Percentiles rank a stretch among this genome's conserved stretches.
Evolutionary conservation across 2,329 filamentous ascomycete genomes (phyloP).

Genomic region (Dichotomopilus funicola): DNA sequence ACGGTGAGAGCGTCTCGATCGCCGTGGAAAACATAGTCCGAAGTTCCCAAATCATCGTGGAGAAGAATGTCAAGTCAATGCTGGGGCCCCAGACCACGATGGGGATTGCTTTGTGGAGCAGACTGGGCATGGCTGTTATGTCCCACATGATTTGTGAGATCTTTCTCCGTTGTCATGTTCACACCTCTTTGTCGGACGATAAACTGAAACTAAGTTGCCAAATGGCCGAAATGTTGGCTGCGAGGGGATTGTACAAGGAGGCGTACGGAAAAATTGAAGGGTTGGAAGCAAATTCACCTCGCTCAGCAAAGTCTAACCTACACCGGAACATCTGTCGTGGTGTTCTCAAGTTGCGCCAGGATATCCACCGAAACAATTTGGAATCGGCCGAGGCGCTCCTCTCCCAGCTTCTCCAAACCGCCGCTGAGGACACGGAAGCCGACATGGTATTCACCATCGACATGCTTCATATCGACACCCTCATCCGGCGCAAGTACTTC

Average conservation of each 20-base stretch:
- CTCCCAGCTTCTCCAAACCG: conserved; percentile 47
- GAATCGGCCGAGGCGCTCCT: conserved; percentile 45
- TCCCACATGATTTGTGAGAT: conserved; percentile 61
- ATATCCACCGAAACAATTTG: conserved; percentile 51
- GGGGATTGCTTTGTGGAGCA: conserved; percentile 65
- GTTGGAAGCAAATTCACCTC: conserved; percentile 39
- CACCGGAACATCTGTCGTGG: conserved; percentile 62
- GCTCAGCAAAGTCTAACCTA: conserved; percentile 72
- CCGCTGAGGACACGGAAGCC: conserved; percentile 33
- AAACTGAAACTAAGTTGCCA: conserved; percentile 67
- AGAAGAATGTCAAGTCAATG: conserved; percentile 64
- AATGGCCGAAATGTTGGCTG: conserved; percentile 58
- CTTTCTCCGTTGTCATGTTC: conserved; percentile 66
- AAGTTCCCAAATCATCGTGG: conserved; percentile 74
- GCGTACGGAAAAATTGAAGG: conserved; percentile 54
- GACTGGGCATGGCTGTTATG: conserved; percentile 57
- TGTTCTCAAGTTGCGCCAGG: conserved; percentile 57
- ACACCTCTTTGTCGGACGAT: conserved; percentile 61
- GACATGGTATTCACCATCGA: conserved; percentile 48
- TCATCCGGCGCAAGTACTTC: conserved; percentile 43
- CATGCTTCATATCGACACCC: conserved; percentile 45
- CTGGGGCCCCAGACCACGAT: conserved; percentile 70
- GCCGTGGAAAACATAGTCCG: conserved; percentile 76
- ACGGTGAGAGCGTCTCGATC: conserved; percentile 56
- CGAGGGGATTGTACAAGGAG: conserved; percentile 63